Conservation (phyloP, 805 yeast genomes). For the Lipomyces orientalis region DNA sequence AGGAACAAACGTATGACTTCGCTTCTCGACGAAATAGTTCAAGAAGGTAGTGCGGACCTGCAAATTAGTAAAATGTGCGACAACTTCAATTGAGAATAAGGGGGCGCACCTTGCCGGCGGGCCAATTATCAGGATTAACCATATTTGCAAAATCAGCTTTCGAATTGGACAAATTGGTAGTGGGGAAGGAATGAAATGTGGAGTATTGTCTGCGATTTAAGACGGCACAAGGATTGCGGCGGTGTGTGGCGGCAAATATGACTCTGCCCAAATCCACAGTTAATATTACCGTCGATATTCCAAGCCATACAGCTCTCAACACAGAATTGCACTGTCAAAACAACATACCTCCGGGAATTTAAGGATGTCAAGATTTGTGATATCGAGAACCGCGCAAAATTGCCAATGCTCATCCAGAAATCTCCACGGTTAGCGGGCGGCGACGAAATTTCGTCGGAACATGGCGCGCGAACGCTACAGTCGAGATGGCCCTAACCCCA, state of each 20-base stretch:
- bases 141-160: not conserved
- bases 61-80: not conserved
- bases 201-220: not conserved
- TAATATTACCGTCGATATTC: not conserved
- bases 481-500: not conserved
- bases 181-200: not conserved
- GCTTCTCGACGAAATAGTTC: slow-evolving; percentile 69
- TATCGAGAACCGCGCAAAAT: slow-evolving; percentile 5
- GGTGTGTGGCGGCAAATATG: not conserved
- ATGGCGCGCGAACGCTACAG: not conserved
- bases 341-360: not conserved
- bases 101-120: slow-evolving; percentile 28
- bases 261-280: not conserved
- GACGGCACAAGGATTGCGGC: not conserved
- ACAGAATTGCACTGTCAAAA: not conserved
- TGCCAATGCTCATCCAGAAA: slow-evolving; percentile 2
- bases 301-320: not conserved
- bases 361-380: not conserved
- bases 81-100: not conserved
- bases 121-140: slow-evolving; percentile 30
- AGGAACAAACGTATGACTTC: slow-evolving; percentile 81
- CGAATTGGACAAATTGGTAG: not conserved
- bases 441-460: not conserved
- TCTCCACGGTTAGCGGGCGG: not conserved
- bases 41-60: slow-evolving; percentile 83